phyloP scores from a whole-genome alignment of 2,329 filamentous ascomycete genomes.

The Leptographium flavum region DNA sequence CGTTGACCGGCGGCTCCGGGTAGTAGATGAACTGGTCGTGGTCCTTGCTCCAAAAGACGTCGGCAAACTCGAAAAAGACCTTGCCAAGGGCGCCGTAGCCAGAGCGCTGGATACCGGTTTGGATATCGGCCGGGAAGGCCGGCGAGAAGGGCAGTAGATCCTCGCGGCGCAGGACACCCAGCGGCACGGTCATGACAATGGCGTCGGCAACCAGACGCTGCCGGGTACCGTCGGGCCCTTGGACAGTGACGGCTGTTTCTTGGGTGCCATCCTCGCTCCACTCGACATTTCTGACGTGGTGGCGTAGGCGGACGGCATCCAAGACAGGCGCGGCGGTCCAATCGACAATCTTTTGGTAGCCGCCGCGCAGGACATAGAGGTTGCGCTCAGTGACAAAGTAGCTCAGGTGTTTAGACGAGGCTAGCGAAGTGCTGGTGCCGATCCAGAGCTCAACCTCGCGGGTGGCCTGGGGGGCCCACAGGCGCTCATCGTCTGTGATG shows the following conservation, averaged over 20 bases:
- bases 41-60: constrained; percentile 5
- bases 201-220: background rate
- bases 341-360: constrained; percentile 1
- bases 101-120: background rate
- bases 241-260: background rate
- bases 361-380: constrained; percentile 1
- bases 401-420: constrained; percentile 3
- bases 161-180: constrained; percentile 1
- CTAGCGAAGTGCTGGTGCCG: background rate
- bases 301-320: background rate
- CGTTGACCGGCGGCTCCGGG: background rate
- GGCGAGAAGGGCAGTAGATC: background rate
- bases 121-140: background rate
- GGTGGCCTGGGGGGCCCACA: constrained; percentile 1
- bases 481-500: constrained; percentile 1
- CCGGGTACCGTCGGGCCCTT: background rate
- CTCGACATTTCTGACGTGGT: constrained; percentile 1
- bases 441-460: constrained; percentile 2
- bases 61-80: constrained; percentile 3
- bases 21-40: constrained; percentile 4
- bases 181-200: background rate
- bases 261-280: background rate
- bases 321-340: background rate
- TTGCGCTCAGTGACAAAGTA: constrained; percentile 1
- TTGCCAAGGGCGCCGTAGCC: constrained; percentile 3